Percentiles rank a stretch among this genome's conserved stretches.
Conservation (phyloP, 2,329 filamentous ascomycete species). For the Cadophora sp. region DNA sequence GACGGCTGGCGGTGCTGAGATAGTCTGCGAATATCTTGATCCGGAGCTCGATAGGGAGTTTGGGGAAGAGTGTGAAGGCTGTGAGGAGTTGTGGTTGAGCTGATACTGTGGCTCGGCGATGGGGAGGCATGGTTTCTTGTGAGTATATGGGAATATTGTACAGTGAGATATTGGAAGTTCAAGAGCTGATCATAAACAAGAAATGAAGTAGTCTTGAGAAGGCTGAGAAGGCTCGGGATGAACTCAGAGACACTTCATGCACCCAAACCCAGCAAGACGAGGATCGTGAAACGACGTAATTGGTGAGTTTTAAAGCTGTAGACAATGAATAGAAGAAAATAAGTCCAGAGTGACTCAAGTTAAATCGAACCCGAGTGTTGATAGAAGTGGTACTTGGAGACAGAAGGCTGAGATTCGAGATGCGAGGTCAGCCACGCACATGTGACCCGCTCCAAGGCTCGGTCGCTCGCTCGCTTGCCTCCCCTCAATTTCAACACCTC, state of each 20-base stretch:
- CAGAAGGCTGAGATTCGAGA: neutral
- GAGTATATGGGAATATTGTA: neutral
- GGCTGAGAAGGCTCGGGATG: neutral
- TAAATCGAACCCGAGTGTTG: neutral
- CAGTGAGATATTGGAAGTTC: neutral
- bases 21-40: slow-evolving; percentile 17
- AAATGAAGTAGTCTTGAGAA: neutral
- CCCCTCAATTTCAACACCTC: slow-evolving; percentile 13
- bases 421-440: slow-evolving; percentile 2
- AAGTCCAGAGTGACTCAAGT: neutral
- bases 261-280: neutral
- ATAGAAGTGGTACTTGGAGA: neutral
- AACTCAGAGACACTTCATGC: neutral
- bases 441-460: slow-evolving; percentile 8
- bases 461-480: neutral
- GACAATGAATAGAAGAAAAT: neutral
- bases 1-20: slow-evolving; percentile 4
- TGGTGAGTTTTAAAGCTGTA: neutral
- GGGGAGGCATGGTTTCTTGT: slow-evolving; percentile 14
- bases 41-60: slow-evolving; percentile 18
- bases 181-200: neutral
- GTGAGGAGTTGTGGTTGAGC: neutral
- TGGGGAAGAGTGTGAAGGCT: slow-evolving; percentile 17
- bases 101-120: neutral
- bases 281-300: neutral